Base-by-base conservation (phyloP, 2,329 filamentous ascomycete genomes). In the Coniochaeta pulveracea region DNA sequence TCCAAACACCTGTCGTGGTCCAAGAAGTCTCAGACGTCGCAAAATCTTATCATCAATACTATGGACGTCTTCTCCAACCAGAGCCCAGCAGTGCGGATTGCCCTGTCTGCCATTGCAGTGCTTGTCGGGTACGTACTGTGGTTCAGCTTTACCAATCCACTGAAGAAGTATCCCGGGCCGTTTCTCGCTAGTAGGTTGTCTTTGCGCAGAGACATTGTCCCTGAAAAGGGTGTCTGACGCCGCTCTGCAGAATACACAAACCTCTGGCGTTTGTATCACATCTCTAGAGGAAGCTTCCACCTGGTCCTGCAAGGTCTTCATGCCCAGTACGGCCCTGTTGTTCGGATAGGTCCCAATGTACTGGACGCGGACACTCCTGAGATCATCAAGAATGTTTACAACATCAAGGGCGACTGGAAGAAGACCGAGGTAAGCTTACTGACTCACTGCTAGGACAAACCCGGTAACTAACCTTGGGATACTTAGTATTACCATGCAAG, bases 341-440 rank as follows among this genome's bases (percentile, higher is more conserved):
- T 60, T 11, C 51, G 55, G 8, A 52, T 57, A 21, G 55, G 49
- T 1, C 57, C 56, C 31, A 69, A 68, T 19, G 58, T 58, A 4
- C 57, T 72, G 9, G 63, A 65, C 33, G 68, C 70, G 42, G 66
- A 71, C 40, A 60, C 63, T 21, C 67, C 68, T 12, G 64, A 71
- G 40, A 48, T 69, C 40, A 61, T 49, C 38, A 51, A 52, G 34
- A 49, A 48, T 2, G 40, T 58, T 14, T 59, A 56, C 39, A 46
- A 43, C 36, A 49, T 47, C 14, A 47, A 55, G 31, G 47, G 43
- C 6, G 47, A 50, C 36, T 55, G 39, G 52, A 15, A 32, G 21
- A 50, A 26, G 24, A 26, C 24, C 11, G 24, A 50, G 40, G 45
- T 48, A 43, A 26, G 38, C 6, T 18, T 10, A 10, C 22, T 17